Evolutionary conservation across 768 basidiomycete species (phyloP), one percentile per base, ranked within the genome.

Genomic region (Trichaptum fuscoviolaceum): DNA sequence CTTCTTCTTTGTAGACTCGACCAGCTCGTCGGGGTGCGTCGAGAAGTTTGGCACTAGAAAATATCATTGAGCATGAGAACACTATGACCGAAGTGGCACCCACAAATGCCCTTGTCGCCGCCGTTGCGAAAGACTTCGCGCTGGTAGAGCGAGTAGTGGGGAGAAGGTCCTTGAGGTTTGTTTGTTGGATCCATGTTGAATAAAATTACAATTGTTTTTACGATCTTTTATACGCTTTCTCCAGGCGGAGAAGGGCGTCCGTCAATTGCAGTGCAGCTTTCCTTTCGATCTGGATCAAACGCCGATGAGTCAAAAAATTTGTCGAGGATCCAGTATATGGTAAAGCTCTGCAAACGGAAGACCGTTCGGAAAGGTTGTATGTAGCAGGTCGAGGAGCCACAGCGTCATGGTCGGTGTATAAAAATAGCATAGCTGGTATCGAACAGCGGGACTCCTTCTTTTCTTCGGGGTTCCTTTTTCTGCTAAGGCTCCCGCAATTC

Each of bases 71-170:
- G 23, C 9, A 1, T 57, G 3, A 6, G 25, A 23, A 57, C 17
- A 35, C 30, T 18, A 23, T 1, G 15, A 4, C 17, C 23, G 9
- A 18, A n/a, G 64, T 27, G 36, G 62, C 23, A 76, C 78, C 26
- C 64, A 81, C 81, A 68, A 24, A 69, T 59, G 10, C 81, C 81
- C 2, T 73, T 71, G 24, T 70, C 71, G 25, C 80, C 82, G 12
- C 81, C 81, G 20, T 73, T 65, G 62, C 76, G 76, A 76, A 84
- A 84, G 18, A 82, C 68, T 58, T 84, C 80, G 61, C 82, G 81
- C 71, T 84, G 83, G 72, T 84, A 84, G 27, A 83, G 76, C 1
- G 81, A 82, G 68, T 81, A 84, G 70, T 82, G 78, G 17, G 84
- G 83, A 1, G 83, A 82, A 25, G 81, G 78, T 42, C 83, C 79